Evolutionary conservation across 805 yeast genomes (phyloP).

Genomic region (Pichia paraexigua): DNA sequence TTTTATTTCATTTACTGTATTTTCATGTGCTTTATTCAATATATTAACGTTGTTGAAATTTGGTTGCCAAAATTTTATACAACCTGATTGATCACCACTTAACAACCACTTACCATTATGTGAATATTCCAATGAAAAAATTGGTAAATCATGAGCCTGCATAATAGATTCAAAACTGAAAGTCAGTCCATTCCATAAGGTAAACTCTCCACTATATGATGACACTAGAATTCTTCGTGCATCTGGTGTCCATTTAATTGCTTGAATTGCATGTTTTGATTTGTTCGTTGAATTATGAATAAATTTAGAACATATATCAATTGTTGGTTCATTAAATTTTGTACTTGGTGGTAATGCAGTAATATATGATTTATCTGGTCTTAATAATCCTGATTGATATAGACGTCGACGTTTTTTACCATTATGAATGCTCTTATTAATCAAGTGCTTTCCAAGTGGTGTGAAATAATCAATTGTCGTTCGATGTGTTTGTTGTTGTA

Average conservation of each 20-base stretch:
- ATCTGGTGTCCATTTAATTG: conserved; percentile 95
- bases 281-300: conserved; percentile 89
- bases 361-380: conserved; percentile 64
- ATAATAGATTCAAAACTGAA: conserved; percentile 94
- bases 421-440: conserved; percentile 37
- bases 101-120: conserved; percentile 92
- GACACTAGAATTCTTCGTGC: conserved; percentile 88
- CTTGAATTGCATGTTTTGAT: conserved; percentile 82
- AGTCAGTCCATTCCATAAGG: conserved; percentile 93
- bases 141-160: conserved; percentile 96
- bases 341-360: conserved; percentile 61
- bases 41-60: conserved; percentile 94
- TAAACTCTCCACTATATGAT: conserved; percentile 89
- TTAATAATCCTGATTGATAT: conserved; percentile 39
- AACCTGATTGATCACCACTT: conserved; percentile 90
- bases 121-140: conserved; percentile 69
- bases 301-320: conserved; percentile 71
- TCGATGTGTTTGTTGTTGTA: conserved; percentile 22
- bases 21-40: conserved; percentile 60
- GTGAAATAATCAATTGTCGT: conserved; percentile 76
- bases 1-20: conserved; percentile 77
- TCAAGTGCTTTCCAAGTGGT: conserved; percentile 58
- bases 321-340: conserved; percentile 36
- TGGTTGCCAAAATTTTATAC: conserved; percentile 94
- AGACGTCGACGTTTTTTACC: conserved; percentile 26